Evolutionary conservation across 495 filamentous ascomycete genomes (phyloP), one percentile per base, ranked within the genome.

Genomic region (Trichoderma reesei): DNA sequence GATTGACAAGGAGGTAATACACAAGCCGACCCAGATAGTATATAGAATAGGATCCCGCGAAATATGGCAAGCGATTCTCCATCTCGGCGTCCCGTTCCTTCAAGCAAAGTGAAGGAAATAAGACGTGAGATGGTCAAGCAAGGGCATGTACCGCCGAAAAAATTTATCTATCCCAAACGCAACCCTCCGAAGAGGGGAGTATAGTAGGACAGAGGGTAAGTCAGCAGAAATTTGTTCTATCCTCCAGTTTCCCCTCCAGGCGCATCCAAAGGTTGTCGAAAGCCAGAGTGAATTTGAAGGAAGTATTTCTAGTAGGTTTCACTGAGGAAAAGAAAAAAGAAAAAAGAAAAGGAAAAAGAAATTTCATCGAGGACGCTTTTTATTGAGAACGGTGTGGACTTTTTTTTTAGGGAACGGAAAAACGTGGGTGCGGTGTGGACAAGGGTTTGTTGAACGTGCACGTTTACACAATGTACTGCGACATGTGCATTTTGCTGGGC

Each of bases 261-360:
- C 79, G 67, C 72, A 80, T 79, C 74, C 83, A 83, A 82, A 76
- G 80, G 71, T 68, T 76, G 76, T 70, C 63, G 77, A 79, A 83
- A 84, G 80, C 80, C 84, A 85, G 88, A 91, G 87, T 90, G 87
- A 89, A 91, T 91, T 83, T 80, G 86, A 82, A 88, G 86, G 88
- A 86, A 84, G 84, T 85, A 8, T 63, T 63, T 63, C 61, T 63
- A 63, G 61, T 86, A 75, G 83, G 78, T 85, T 78, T 75, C 75
- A 71, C 75, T 81, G 74, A 74, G 73, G 75, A 81, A 74, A 69
- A 72, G 65, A 70, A 72, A 72, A 68, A 72, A 66, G 65, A 66
- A 59, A 69, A 48, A 31, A 34, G 68, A 56, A 26, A 20, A 56
- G 26, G 26, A 46, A 46, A 56, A 56, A 11, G 1, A 56, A 56